These are phyloP conservation scores for Baeospora myosura DNA, from an alignment of 1,284 basidiomycete species.

Conservation along the genomic window DNA sequence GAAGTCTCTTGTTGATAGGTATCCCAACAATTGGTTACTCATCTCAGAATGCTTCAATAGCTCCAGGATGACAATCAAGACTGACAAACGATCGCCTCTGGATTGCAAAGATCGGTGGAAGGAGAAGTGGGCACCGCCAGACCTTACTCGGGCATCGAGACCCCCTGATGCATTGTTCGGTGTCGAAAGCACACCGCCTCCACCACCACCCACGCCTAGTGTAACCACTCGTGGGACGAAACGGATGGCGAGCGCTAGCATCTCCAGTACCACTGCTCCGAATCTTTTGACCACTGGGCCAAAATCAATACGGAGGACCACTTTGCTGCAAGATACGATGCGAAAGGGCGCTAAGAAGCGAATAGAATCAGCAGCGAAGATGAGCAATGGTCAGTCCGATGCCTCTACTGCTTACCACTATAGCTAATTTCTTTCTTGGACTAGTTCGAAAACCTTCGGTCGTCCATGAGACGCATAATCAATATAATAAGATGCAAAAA, in stretches of 20 bases:
- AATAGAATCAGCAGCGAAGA: conserved; percentile 56
- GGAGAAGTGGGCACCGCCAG: conserved; percentile 41
- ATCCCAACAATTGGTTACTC: conserved; percentile 84
- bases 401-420: conserved; percentile 19
- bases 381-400: conserved; percentile 23
- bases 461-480: conserved; percentile 76
- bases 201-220: conserved; percentile 33
- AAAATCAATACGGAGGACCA: conserved; percentile 73
- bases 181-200: conserved; percentile 14
- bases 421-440: not conserved
- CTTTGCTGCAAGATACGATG: conserved; percentile 72
- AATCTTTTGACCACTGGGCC: conserved; percentile 49
- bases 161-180: conserved; percentile 22
- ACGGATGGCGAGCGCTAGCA: conserved; percentile 45
- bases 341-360: conserved; percentile 71
- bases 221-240: conserved; percentile 70
- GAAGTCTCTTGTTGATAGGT: conserved; percentile 69
- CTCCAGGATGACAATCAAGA: conserved; percentile 60
- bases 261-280: conserved; percentile 26
- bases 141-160: conserved; percentile 25
- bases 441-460: conserved; percentile 46
- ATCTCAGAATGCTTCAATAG: conserved; percentile 88
- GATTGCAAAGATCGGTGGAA: conserved; percentile 87
- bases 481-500: conserved; percentile 58
- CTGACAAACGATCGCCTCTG: conserved; percentile 70